Percentiles rank a stretch among this genome's conserved stretches.
phyloP scores from a whole-genome alignment of 2,329 filamentous ascomycete species.

The Didymosphaeria variabile region DNA sequence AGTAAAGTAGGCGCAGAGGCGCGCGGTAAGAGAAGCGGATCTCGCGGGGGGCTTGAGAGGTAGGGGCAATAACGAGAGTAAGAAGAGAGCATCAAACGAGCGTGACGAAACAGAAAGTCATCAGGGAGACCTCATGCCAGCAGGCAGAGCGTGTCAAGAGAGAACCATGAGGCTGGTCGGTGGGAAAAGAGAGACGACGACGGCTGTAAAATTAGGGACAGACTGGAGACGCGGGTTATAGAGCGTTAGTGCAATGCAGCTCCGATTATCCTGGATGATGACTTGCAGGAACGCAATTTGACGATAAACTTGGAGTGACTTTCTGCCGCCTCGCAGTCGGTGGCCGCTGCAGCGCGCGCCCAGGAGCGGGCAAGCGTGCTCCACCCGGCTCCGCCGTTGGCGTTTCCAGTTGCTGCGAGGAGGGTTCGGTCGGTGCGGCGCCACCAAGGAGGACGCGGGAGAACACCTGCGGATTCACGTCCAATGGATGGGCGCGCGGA shows the following conservation, averaged over 20 bases:
- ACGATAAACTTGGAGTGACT: conserved; percentile 17
- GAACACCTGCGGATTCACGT: background rate
- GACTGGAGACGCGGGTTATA: conserved; percentile 16
- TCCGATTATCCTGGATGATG: conserved; percentile 19
- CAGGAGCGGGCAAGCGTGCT: conserved; percentile 10
- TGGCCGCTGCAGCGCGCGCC: conserved; percentile 8
- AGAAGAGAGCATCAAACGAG: conserved; percentile 41
- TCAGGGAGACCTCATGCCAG: conserved; percentile 45
- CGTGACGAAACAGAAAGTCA: conserved; percentile 40
- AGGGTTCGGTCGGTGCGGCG: conserved; percentile 10
- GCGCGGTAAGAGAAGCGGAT: conserved; percentile 39
- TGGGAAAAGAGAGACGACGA: conserved; percentile 23
- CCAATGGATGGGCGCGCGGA: conserved; percentile 11
- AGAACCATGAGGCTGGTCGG: conserved; percentile 36
- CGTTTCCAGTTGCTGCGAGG: conserved; percentile 14
- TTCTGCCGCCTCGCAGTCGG: conserved; percentile 11
- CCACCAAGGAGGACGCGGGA: conserved; percentile 4
- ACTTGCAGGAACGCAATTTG: conserved; percentile 25
- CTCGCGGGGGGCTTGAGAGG: conserved; percentile 37
- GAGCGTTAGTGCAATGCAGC: conserved; percentile 16
- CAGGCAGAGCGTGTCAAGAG: conserved; percentile 33
- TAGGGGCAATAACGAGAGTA: conserved; percentile 34
- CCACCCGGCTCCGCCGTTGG: conserved; percentile 10
- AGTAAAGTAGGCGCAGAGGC: conserved; percentile 39
- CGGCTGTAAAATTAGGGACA: conserved; percentile 25